Evolutionary conservation across 2,329 filamentous ascomycete species (phyloP), one percentile per base, ranked within the genome.

Genomic region (Fusarium vanettenii): DNA sequence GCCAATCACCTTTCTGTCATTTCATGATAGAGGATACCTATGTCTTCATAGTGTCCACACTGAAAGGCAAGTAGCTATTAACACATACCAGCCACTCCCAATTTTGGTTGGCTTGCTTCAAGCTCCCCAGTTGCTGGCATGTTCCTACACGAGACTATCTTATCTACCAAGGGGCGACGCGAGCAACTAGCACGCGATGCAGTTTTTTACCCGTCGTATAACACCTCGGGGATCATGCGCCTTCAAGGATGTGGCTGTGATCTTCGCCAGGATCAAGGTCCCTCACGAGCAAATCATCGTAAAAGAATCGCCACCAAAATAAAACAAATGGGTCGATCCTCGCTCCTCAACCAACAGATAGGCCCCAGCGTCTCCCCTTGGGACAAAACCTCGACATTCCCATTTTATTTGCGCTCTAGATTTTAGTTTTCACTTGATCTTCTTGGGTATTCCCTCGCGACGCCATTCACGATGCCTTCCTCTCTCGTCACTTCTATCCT

Each of bases 381-480:
- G 16, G 22, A 56, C 8, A 35, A 35, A 57, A 37, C 2, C 20
- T 25, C 20, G 33, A 18, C 16, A 27, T 57, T 31, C 55, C 14
- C 31, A 57, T 14, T 37, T 27, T 25, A 11, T 27, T 37, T 35
- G 31, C 20, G 31, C 31, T 11, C 20, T 13, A 11, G 8, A 48
- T 5, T 27, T 14, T 10, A 5, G 22, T 5, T 11, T 37, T 56
- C 6, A 25, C 20, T 37, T 14, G 5, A 22, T 2, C 11, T 3
- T 31, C 27, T 37, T 37, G 7, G 11, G 1, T n/a, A 33, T 55
- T 33, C 33, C 11, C 14, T 37, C 6, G 14, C 9, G 5, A 37
- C 20, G n/a, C 4, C 20, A 13, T 41, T 11, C 18, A 45, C 37
- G 31, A 72, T 72, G 69, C 20, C 67, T 14, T 68, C 71, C 10